Evolutionary conservation across 2,329 filamentous ascomycete genomes (phyloP), one percentile per base, ranked within the genome.

Genomic region (Cladosporium colombiae): DNA sequence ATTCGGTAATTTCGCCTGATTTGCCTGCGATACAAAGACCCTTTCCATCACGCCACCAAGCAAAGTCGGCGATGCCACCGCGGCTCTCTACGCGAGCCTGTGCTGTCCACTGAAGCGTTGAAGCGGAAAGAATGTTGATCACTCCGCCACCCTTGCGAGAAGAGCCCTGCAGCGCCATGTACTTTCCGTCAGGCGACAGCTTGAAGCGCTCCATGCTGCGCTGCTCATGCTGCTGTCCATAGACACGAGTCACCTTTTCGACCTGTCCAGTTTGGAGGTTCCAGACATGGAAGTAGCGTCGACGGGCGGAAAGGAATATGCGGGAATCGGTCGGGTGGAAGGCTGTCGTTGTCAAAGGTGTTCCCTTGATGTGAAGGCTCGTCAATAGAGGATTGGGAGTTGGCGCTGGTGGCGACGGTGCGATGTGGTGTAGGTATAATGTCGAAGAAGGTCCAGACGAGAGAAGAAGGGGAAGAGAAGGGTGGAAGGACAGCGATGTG

Each of bases 221-320:
- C 78, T 97, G 93, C 78, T 96, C 92, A 64, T 91, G 85, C 70
- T 89, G 83, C 71, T 93, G 89, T 68, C 93, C 87, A 74, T 90
- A 86, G 66, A 95, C 81, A 75, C 90, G 84, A 71, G 87, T 88
- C 53, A 96, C 86, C 79, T 96, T 97, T 73, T 94, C 90, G 58
- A 99, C 88, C 14, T 84, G 82, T 52, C 95, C 95, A 0, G 90
- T 89, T 52, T 89, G 83, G 27, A 99, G 85, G 74, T 98, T 89
- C 95, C 95, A 99, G 70, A 90, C 89, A 79, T 98, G 95, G 79
- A 98, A 97, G 81, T 93, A 98, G 69, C 89, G 89, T 59, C 95
- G 88, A 40, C 94, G 89, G 44, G 93, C 93, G 21, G 93, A 91
- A 67, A 97, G 91, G 78, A 97, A 91, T 70, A 99, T 90, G 72